Evolutionary conservation across 257 asterid species (phyloP).

Genomic region (Ophiorrhiza pumila): DNA sequence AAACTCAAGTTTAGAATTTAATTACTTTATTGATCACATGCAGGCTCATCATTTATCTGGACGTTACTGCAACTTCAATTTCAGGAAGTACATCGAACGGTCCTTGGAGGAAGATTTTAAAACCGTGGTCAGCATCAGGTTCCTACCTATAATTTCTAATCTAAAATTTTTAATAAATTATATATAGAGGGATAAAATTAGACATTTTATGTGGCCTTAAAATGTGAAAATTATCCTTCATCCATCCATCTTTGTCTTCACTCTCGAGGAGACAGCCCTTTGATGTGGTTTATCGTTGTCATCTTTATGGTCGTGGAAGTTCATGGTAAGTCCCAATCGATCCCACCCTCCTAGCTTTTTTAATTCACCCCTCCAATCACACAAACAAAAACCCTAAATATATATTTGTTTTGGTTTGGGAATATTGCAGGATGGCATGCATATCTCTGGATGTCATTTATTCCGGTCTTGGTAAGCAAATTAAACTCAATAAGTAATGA

Average conservation of each 20-base stretch:
- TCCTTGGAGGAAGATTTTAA: slow-evolving; percentile 28
- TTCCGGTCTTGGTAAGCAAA: slow-evolving; percentile 33
- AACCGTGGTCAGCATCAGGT: slow-evolving; percentile 31
- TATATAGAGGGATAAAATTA: background rate
- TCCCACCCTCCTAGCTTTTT: background rate
- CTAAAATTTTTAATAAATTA: too few relatives aligned
- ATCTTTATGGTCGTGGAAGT: slow-evolving; percentile 40
- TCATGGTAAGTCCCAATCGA: slow-evolving; percentile 21
- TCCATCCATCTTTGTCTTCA: background rate
- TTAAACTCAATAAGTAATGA: too few relatives aligned
- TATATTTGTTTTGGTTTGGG: too few relatives aligned
- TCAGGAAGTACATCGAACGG: slow-evolving; percentile 24
- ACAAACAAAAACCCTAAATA: too few relatives aligned
- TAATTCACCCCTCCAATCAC: too few relatives aligned
- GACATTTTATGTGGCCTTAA: background rate
- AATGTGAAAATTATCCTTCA: background rate
- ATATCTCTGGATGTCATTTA: slow-evolving; percentile 36
- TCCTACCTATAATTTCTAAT: background rate
- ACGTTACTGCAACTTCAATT: slow-evolving; percentile 18
- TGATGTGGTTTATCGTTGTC: slow-evolving; percentile 41
- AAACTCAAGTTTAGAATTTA: background rate
- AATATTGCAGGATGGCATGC: slow-evolving; percentile 47
- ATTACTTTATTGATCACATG: too few relatives aligned
- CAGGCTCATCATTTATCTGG: slow-evolving; percentile 31
- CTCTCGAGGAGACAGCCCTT: slow-evolving; percentile 33